Evolutionary conservation across 371 early-diverging fungal genomes (phyloP).

Genomic region (Capniomyces stellatus): DNA sequence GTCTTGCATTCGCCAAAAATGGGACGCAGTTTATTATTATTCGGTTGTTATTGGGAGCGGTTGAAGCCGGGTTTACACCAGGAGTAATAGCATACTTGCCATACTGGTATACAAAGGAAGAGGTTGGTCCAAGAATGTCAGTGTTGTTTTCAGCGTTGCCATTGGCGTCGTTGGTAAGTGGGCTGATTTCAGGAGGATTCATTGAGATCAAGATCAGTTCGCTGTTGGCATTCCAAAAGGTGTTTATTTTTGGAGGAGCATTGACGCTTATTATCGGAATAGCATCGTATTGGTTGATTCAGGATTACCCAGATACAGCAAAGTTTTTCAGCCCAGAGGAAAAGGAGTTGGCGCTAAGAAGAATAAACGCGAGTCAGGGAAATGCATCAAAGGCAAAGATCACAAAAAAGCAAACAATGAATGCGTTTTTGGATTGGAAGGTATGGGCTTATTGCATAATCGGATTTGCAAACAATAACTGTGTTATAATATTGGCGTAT

Average conservation of each 20-base stretch:
- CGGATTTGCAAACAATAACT: not conserved
- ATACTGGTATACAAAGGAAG: constrained; percentile 49
- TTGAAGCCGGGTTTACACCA: constrained; percentile 55
- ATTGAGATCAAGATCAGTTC: not conserved
- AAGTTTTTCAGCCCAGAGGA: constrained; percentile 14
- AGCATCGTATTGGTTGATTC: constrained; percentile 8
- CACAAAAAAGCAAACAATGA: constrained; percentile 12
- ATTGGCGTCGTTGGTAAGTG: constrained; percentile 16
- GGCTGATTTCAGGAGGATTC: constrained; percentile 13
- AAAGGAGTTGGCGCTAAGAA: constrained; percentile 12
- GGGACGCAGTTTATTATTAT: constrained; percentile 16
- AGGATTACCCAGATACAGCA: constrained; percentile 19
- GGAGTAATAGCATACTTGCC: constrained; percentile 48
- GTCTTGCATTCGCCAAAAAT: constrained; percentile 20
- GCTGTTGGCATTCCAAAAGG: constrained; percentile 10
- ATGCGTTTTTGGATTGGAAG: constrained; percentile 8
- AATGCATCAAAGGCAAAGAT: constrained; percentile 11
- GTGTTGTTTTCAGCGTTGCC: constrained; percentile 22
- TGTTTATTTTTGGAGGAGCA: constrained; percentile 13
- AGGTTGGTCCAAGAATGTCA: constrained; percentile 40
- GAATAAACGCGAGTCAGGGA: constrained; percentile 16
- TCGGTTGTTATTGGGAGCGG: constrained; percentile 44
- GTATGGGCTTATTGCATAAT: not conserved
- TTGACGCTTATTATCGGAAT: constrained; percentile 11
- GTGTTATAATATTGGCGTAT: not conserved